Conservation (phyloP, 441 rosid genomes). For the Pelargonium myrrhifolium region DNA sequence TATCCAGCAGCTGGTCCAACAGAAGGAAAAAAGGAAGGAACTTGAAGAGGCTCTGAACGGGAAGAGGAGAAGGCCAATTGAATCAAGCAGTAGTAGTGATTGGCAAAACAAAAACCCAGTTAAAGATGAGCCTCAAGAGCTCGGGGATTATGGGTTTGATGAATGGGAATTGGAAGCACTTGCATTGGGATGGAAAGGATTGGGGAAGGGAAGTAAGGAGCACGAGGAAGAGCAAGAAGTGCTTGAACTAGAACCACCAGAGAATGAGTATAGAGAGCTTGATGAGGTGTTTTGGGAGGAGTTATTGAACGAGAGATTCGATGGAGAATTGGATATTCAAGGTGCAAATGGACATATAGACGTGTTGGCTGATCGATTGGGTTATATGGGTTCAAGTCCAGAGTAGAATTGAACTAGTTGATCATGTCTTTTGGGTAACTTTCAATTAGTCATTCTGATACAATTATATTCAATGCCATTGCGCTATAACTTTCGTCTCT, state of each 20-base stretch:
- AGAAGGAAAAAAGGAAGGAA: slow-evolving; percentile 48
- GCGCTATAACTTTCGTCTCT: slow-evolving; percentile 20
- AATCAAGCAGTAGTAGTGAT: slow-evolving; percentile 17
- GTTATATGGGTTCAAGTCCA: slow-evolving; percentile 41
- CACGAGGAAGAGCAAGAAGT: slow-evolving; percentile 29
- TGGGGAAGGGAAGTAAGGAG: slow-evolving; percentile 32
- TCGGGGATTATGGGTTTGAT: slow-evolving; percentile 25
- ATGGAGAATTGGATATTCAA: slow-evolving; percentile 26
- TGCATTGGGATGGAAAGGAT: slow-evolving; percentile 73
- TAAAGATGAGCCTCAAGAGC: slow-evolving; percentile 44
- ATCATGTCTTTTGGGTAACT: neutral
- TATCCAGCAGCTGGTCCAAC: slow-evolving; percentile 47
- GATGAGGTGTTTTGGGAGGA: slow-evolving; percentile 90
- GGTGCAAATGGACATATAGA: slow-evolving; percentile 38
- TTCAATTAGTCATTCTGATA: neutral
- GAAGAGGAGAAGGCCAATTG: slow-evolving; percentile 47
- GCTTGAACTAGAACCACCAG: slow-evolving; percentile 16
- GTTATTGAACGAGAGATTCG: slow-evolving; percentile 45
- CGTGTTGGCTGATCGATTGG: slow-evolving; percentile 42
- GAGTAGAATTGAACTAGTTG: neutral
- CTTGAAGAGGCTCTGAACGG: slow-evolving; percentile 46
- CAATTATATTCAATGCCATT: neutral
- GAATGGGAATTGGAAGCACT: slow-evolving; percentile 73
- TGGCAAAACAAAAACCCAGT: slow-evolving; percentile 19
- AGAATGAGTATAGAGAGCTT: slow-evolving; percentile 39